These are phyloP conservation scores for Boletellus ananas DNA, from an alignment of 768 basidiomycete genomes.

Conservation along the genomic window DNA sequence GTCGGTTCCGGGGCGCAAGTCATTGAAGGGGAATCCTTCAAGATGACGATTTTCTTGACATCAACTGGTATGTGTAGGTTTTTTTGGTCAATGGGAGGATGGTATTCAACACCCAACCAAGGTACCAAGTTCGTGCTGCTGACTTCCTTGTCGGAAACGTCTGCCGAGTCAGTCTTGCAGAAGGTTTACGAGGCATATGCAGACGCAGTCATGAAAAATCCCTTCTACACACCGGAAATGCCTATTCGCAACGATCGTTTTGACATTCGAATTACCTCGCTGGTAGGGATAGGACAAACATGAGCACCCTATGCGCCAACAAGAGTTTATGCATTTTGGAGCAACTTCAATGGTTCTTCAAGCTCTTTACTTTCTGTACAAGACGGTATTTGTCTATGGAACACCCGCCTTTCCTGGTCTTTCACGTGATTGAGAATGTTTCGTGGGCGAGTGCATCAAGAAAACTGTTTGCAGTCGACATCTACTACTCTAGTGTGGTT, in stretches of 20 bases:
- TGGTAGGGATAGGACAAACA: conserved; percentile 47
- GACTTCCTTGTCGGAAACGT: conserved; percentile 73
- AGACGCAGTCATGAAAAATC: conserved; percentile 98
- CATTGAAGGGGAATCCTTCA: conserved; percentile 96
- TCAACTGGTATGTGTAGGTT: conserved; percentile 64
- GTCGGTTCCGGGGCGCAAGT: conserved; percentile 84
- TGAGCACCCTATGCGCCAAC: conserved; percentile 6
- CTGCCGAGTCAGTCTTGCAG: conserved; percentile 67
- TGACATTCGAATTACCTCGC: conserved; percentile 61
- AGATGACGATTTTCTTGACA: conserved; percentile 87
- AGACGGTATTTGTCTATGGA: background rate
- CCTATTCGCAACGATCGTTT: conserved; percentile 91
- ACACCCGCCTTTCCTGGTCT: background rate
- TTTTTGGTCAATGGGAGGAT: background rate
- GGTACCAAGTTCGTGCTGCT: conserved; percentile 95
- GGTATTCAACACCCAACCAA: conserved; percentile 28
- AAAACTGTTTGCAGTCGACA: background rate
- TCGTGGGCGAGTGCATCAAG: background rate
- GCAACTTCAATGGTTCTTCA: background rate
- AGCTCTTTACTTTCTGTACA: background rate
- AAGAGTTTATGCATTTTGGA: background rate
- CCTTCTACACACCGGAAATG: conserved; percentile 99
- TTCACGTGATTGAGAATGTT: background rate
- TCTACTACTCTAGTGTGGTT: background rate
- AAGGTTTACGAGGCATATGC: conserved; percentile 92